Conservation (phyloP, 495 filamentous ascomycete species). For the Halenospora varia region DNA sequence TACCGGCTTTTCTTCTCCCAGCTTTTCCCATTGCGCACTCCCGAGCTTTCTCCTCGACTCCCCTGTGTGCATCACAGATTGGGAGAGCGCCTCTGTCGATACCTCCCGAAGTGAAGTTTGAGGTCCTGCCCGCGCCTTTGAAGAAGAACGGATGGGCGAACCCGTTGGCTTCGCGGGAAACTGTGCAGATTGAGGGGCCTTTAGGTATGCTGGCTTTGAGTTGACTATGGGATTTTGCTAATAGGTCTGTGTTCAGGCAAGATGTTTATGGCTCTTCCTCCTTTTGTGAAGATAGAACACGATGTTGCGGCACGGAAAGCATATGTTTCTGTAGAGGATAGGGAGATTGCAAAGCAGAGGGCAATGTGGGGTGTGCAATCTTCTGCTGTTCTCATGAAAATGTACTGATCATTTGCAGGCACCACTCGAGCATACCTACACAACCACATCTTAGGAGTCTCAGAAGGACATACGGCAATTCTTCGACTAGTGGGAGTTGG, state of each 20-base stretch:
- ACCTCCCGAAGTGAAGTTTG: constrained; percentile 75
- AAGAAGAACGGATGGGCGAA: constrained; percentile 45
- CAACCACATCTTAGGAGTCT: constrained; percentile 87
- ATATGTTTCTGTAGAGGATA: constrained; percentile 61
- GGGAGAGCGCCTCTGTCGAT: constrained; percentile 77
- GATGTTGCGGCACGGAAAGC: constrained; percentile 58
- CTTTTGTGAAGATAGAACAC: constrained; percentile 64
- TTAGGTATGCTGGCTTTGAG: constrained; percentile 47
- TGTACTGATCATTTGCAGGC: constrained; percentile 45
- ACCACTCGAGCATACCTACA: constrained; percentile 86
- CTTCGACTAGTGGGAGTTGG: constrained; percentile 94
- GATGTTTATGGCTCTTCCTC: constrained; percentile 66
- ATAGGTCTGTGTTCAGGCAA: constrained; percentile 48
- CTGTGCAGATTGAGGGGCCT: constrained; percentile 69
- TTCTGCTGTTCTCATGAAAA: not conserved
- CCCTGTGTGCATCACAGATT: constrained; percentile 68
- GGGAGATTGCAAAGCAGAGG: constrained; percentile 63
- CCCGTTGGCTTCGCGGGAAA: constrained; percentile 51
- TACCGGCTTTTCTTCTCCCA: constrained; percentile 72
- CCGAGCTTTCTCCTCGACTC: constrained; percentile 69
- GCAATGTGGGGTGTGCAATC: constrained; percentile 91
- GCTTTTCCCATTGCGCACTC: constrained; percentile 55
- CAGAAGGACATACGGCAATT: constrained; percentile 92
- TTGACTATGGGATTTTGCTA: not conserved
- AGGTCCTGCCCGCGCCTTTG: constrained; percentile 53